Evolutionary conservation across 306 rosid genomes (phyloP), one percentile per base, ranked within the genome.

Genomic region (Cucurbita ficifolia): DNA sequence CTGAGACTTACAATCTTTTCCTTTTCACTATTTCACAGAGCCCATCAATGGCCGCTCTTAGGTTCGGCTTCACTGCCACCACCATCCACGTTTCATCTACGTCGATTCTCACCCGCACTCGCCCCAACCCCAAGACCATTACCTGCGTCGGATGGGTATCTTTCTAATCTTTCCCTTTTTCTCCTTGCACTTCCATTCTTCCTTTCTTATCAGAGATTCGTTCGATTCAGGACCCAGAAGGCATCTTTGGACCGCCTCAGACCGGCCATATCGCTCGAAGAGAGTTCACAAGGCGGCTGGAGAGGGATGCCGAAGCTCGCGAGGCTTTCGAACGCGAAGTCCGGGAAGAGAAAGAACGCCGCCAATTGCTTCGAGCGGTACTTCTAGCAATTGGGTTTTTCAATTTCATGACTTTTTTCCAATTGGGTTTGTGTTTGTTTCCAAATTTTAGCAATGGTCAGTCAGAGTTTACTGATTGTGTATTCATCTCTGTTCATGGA

Each of bases 281-380:
- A 4, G 97, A 90, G 86, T 90, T 94, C 61, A 39, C 57, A 58
- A 80, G 87, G 54, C 85, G 90, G 40, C 85, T 90, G 1, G 94
- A 94, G 85, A 90, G 16, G 67, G 98, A 94, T 53, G 72, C 95
- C 0, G 97, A 86, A 0, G 91, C 92, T 5, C 90, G 96, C 42
- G 97, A 94, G 79, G 92, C 86, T 35, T 90, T 89, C 70, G 83
- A 89, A 39, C 89, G 80, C 42, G 89, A 90, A 70, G 83, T 89
- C 14, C 81, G 79, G 5, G 90, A 94, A 69, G 95, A 94, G 58
- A 90, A 87, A 70, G 88, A 87, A 10, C 97, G 98, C 11, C 98
- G 97, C 50, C 73, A 69, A 79, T 68, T 84, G 61, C 81, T 89
- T 64, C 88, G 97, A 12, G 83, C 87, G 75, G 97, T 90, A 80